Evolutionary conservation across 805 yeast genomes (phyloP).

Genomic region (Torulaspora gathmanii): DNA sequence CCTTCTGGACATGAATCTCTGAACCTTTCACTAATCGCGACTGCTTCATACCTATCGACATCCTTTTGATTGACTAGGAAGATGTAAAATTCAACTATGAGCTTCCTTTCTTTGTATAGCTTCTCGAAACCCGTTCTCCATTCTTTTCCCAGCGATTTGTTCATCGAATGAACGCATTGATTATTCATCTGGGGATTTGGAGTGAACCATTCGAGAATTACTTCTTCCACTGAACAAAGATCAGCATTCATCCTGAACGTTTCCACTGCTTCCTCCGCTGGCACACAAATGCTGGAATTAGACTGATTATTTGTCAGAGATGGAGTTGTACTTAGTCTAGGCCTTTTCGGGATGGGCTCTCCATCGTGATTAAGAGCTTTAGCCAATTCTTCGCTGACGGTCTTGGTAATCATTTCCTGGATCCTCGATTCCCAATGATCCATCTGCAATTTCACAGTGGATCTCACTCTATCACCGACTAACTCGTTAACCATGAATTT

Average conservation of each 20-base stretch:
- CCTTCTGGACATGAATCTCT: conserved; percentile 7
- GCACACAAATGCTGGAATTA: not conserved
- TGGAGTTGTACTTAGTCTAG: conserved; percentile 9
- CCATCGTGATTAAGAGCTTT: conserved; percentile 3
- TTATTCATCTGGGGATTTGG: conserved; percentile 29
- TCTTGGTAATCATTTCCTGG: conserved; percentile 15
- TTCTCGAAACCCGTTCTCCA: conserved; percentile 27
- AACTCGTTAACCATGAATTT: conserved; percentile 28
- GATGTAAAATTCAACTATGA: conserved; percentile 32
- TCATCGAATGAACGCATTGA: conserved; percentile 34
- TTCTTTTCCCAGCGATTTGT: conserved; percentile 25
- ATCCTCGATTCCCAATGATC: conserved; percentile 14
- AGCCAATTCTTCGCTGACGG: conserved; percentile 17
- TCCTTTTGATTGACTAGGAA: conserved; percentile 25
- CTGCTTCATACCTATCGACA: conserved; percentile 27
- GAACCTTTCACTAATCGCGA: conserved; percentile 23
- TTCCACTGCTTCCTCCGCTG: not conserved
- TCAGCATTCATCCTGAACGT: conserved; percentile 20
- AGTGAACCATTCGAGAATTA: conserved; percentile 35
- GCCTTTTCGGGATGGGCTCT: conserved; percentile 3
- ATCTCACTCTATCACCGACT: conserved; percentile 23
- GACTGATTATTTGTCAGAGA: conserved; percentile 5
- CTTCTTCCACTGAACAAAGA: conserved; percentile 23
- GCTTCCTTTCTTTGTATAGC: conserved; percentile 29
- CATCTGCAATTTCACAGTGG: conserved; percentile 19